These are phyloP conservation scores for Hirsutella minnesotensis DNA, from an alignment of 2,329 filamentous ascomycete genomes.

Conservation along the genomic window DNA sequence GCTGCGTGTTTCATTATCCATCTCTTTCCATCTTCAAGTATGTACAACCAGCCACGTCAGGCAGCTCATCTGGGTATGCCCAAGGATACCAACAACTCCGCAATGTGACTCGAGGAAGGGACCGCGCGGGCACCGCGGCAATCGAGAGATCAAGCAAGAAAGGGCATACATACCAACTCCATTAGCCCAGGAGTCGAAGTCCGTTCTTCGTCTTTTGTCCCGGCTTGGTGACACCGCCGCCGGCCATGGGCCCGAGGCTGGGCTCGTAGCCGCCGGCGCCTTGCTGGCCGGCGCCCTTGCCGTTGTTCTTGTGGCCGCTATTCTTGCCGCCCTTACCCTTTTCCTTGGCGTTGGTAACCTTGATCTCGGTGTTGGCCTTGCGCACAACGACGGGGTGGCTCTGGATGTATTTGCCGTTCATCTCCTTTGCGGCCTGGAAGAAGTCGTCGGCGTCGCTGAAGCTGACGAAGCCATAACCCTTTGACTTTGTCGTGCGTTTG, in stretches of 20 bases:
- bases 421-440: conserved; percentile 91
- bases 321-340: conserved; percentile 27
- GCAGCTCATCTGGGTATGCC: too few species aligned
- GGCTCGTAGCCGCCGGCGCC: conserved; percentile 31
- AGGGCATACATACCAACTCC: conserved; percentile 5
- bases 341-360: conserved; percentile 57
- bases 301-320: conserved; percentile 14
- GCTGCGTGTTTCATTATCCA: too few species aligned
- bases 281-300: conserved; percentile 13
- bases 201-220: conserved; percentile 59
- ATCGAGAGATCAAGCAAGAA: too few species aligned
- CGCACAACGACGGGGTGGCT: conserved; percentile 84
- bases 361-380: conserved; percentile 86
- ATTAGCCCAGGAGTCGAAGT: conserved; percentile 44
- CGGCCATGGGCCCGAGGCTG: conserved; percentile 34
- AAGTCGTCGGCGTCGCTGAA: conserved; percentile 94
- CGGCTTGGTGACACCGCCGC: conserved; percentile 46
- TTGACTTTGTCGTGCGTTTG: conserved; percentile 91
- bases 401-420: conserved; percentile 98
- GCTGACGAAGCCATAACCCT: conserved; percentile 92
- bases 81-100: too few species aligned
- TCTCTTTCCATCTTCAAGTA: too few species aligned
- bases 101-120: background rate
- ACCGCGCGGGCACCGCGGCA: background rate
- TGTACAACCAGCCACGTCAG: too few species aligned